Conservation (phyloP, 345 rosid species). For the Viola odorata region DNA sequence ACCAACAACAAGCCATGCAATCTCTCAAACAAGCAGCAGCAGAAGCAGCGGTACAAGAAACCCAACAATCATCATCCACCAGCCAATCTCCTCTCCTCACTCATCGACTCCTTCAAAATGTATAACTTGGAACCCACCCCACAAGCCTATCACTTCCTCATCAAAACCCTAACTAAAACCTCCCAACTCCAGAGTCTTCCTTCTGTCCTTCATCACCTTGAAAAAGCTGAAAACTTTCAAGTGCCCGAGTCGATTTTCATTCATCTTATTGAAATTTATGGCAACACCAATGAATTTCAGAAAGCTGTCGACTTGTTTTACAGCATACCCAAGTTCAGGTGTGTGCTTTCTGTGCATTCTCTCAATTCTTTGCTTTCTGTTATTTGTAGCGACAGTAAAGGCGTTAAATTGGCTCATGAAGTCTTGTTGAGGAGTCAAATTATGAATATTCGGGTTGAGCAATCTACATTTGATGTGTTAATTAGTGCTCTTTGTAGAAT, state of each 20-base stretch:
- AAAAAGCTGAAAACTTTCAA: constrained; percentile 41
- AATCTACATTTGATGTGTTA: constrained; percentile 43
- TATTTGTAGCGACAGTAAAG: constrained; percentile 39
- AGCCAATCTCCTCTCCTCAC: constrained; percentile 31
- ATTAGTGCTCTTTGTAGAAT: constrained; percentile 53
- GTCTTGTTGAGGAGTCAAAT: constrained; percentile 40
- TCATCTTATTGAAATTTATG: constrained; percentile 42
- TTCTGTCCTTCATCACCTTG: constrained; percentile 48
- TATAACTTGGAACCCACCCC: constrained; percentile 50
- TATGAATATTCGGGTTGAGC: constrained; percentile 64
- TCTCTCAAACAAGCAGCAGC: constrained; percentile 15
- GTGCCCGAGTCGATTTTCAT: constrained; percentile 50
- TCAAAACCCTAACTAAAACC: constrained; percentile 41
- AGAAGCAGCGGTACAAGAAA: constrained; percentile 10
- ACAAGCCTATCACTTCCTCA: constrained; percentile 47
- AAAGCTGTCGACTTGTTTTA: constrained; percentile 50
- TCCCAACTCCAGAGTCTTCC: constrained; percentile 42
- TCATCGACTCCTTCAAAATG: constrained; percentile 38
- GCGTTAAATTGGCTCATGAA: constrained; percentile 45
- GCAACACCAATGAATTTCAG: constrained; percentile 23
- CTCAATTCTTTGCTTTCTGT: constrained; percentile 57
- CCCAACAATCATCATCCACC: not conserved
- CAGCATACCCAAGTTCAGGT: constrained; percentile 62
- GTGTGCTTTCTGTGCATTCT: constrained; percentile 55
- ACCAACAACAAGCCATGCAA: constrained; percentile 45